phyloP scores from a whole-genome alignment of 202 grass and related monocot species.

The Panicum hallii region DNA sequence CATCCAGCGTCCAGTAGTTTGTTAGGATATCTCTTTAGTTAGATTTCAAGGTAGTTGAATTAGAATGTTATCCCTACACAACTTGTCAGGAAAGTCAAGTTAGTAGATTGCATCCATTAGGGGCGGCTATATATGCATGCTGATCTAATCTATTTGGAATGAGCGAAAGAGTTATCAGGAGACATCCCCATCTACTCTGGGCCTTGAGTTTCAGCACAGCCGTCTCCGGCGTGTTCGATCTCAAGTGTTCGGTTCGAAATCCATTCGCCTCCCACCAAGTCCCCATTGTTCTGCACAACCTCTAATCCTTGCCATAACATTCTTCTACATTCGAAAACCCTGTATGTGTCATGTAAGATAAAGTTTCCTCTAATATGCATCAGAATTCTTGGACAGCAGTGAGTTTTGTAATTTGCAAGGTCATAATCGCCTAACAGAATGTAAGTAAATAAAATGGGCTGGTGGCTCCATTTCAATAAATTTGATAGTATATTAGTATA shows the following conservation, averaged over 20 bases:
- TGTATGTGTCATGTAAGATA: not conserved
- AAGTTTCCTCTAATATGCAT: not conserved
- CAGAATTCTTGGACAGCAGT: not conserved
- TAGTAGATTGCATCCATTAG: not conserved
- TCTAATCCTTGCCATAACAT: not conserved
- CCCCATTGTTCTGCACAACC: not conserved
- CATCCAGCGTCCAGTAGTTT: not conserved
- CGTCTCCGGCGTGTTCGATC: not conserved
- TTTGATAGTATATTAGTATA: not conserved
- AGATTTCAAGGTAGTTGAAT: not conserved
- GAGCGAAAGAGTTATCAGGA: not conserved
- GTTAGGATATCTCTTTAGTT: not conserved
- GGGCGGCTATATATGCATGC: not conserved
- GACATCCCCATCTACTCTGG: not conserved
- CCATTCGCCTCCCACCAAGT: not conserved
- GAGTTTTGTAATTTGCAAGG: not conserved
- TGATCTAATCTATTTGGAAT: not conserved
- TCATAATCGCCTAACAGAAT: conserved; percentile 1
- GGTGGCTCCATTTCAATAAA: not conserved
- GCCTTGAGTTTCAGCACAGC: not conserved
- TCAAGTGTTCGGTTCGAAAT: not conserved
- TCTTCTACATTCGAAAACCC: not conserved
- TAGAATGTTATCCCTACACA: not conserved
- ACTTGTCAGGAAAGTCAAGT: not conserved
- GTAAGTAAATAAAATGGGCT: conserved; percentile 6